Evolutionary conservation across 768 basidiomycete genomes (phyloP), one percentile per base, ranked within the genome.

Genomic region (Amanita molliuscula): DNA sequence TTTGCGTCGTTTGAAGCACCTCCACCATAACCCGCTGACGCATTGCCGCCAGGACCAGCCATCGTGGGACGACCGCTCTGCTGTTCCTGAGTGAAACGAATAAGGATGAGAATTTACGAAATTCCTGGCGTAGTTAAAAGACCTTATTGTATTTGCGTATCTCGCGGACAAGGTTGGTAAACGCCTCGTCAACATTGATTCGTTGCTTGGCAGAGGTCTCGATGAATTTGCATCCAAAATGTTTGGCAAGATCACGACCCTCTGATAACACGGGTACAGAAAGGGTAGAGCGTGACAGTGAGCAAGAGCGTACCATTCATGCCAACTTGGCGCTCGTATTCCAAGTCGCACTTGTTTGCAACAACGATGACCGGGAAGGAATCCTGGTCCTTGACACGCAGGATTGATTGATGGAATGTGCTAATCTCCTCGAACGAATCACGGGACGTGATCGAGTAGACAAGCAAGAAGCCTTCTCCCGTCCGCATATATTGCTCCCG

Each of bases 401-500:
- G 76, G 54, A 98, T 96, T 62, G 97, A 94, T 62, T 93, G 89
- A 61, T 93, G 88, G 79, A 98, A 96, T 5, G 83, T 88, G 65
- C 80, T 86, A 61, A 97, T 94, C 77, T 97, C 91, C 67, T 97
- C 92, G 62, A 97, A 98, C 41, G 94, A 95, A 65, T 90, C 87
- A 56, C 94, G 84, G 26, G 92, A 93, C n/a, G 95, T 96, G 69
- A 96, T 97, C 46, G 91, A 92, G 68, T 98, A 98, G 51, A 97
- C 93, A 55, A 98, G 82, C 37, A 98, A 78, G 75, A 98, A 98
- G 9, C 94, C 95, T 67, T 98, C 94, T 53, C 95, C 95, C 23
- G 93, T 92, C 47, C 93, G 82, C 93, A 97, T 98, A 72, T 98
- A 98, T 62, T 97, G 95, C 62, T 98, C 95, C 42, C 95, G 84